Percentiles rank a stretch among this genome's conserved stretches.
These are phyloP conservation scores for Xylaria sp. DNA, from an alignment of 2,329 filamentous ascomycete genomes.

Conservation along the genomic window DNA sequence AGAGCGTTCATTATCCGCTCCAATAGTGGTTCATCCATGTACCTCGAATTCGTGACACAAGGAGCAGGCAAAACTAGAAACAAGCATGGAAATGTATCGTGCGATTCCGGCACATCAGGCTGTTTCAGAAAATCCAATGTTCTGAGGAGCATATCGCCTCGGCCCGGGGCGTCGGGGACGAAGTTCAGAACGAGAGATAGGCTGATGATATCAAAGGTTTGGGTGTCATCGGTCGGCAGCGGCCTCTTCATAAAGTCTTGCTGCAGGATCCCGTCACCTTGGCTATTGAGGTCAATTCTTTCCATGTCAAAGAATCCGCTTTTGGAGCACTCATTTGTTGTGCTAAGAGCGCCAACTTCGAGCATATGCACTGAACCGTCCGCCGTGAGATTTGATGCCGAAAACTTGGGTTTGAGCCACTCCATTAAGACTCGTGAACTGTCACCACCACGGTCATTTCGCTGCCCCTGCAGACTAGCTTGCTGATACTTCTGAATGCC, in stretches of 20 bases:
- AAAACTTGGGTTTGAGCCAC: constrained; percentile 62
- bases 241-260: constrained; percentile 96
- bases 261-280: constrained; percentile 80
- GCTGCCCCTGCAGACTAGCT: constrained; percentile 75
- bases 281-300: constrained; percentile 91
- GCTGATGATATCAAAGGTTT: constrained; percentile 88
- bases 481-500: constrained; percentile 72
- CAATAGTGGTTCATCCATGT: constrained; percentile 78
- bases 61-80: constrained; percentile 92
- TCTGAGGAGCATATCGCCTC: constrained; percentile 86
- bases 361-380: constrained; percentile 69
- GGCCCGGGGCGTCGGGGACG: constrained; percentile 77
- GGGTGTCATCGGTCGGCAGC: constrained; percentile 68
- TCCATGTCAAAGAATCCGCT: constrained; percentile 76
- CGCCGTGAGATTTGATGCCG: constrained; percentile 40
- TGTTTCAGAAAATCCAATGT: constrained; percentile 75
- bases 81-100: constrained; percentile 69
- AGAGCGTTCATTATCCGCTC: constrained; percentile 78
- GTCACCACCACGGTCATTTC: constrained; percentile 72
- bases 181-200: constrained; percentile 95
- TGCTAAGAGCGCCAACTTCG: constrained; percentile 89
- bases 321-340: constrained; percentile 82
- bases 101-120: constrained; percentile 44
- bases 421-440: constrained; percentile 72
- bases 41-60: constrained; percentile 90